These are phyloP conservation scores for Imleria badia DNA, from an alignment of 768 basidiomycete genomes.

Conservation along the genomic window DNA sequence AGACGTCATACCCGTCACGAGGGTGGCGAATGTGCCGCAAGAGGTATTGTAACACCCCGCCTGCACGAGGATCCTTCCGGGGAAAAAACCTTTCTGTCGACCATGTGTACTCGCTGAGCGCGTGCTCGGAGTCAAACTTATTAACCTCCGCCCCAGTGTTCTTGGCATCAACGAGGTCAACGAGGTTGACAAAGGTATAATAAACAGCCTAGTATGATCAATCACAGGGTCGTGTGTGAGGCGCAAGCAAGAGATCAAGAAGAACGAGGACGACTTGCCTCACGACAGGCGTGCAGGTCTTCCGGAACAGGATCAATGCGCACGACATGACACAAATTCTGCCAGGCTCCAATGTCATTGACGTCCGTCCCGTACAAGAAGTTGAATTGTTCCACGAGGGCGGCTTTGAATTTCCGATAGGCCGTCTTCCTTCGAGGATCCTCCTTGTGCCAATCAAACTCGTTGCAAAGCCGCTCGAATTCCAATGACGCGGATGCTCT, in stretches of 20 bases:
- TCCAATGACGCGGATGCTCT: slow-evolving; percentile 10
- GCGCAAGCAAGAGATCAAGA: background rate
- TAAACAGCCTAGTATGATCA: background rate
- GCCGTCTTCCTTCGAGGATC: background rate
- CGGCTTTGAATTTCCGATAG: slow-evolving; percentile 5
- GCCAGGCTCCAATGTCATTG: slow-evolving; percentile 1
- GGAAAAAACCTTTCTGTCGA: slow-evolving; percentile 12
- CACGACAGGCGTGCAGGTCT: background rate
- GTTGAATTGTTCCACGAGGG: slow-evolving; percentile 16
- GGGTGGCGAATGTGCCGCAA: slow-evolving; percentile 7
- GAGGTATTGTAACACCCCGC: slow-evolving; percentile 4
- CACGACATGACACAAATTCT: slow-evolving; percentile 7
- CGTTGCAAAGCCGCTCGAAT: slow-evolving; percentile 18
- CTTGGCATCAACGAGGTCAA: background rate
- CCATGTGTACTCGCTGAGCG: background rate
- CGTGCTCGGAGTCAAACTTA: background rate
- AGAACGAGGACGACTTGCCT: background rate
- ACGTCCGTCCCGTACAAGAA: slow-evolving; percentile 12
- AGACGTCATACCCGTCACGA: background rate
- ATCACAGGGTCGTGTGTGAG: background rate
- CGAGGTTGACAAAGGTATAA: background rate
- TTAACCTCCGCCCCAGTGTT: background rate
- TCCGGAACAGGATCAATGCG: background rate
- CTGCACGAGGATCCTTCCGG: slow-evolving; percentile 1
- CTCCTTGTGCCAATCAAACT: background rate